Evolutionary conservation across 2,329 filamentous ascomycete species (phyloP).

Genomic region (Monilinia vaccinii-corymbosi): DNA sequence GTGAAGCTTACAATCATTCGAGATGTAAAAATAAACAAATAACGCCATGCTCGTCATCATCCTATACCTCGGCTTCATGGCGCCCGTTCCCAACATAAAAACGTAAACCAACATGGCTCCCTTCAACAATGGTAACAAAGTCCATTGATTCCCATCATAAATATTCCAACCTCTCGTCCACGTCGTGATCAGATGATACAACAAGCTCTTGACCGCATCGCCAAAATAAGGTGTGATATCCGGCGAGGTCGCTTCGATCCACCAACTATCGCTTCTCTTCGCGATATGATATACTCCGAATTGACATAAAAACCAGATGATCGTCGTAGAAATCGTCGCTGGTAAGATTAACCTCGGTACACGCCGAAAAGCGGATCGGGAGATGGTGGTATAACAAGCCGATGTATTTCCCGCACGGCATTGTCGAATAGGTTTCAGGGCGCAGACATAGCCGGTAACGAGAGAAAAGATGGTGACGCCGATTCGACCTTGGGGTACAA

Average conservation of each 20-base stretch:
- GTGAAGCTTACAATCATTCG: conserved; percentile 24
- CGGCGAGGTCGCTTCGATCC: conserved; percentile 44
- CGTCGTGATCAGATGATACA: conserved; percentile 39
- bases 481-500: conserved; percentile 51
- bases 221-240: conserved; percentile 33
- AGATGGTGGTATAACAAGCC: conserved; percentile 43
- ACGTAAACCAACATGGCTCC: conserved; percentile 47
- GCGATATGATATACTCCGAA: conserved; percentile 48
- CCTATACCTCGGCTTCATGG: conserved; percentile 40
- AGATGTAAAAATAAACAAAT: conserved; percentile 39
- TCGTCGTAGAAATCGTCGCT: conserved; percentile 42
- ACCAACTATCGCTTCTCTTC: conserved; percentile 49
- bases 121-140: conserved; percentile 43
- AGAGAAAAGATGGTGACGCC: conserved; percentile 60
- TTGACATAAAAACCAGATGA: conserved; percentile 47
- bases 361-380: conserved; percentile 48
- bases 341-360: conserved; percentile 50
- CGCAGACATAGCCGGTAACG: conserved; percentile 56
- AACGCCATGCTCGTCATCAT: conserved; percentile 38
- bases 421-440: conserved; percentile 49
- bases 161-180: conserved; percentile 42
- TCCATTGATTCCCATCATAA: conserved; percentile 52
- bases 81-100: conserved; percentile 41
- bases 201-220: conserved; percentile 36
- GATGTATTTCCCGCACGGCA: conserved; percentile 45